A percentile compares a stretch with the other conserved stretches of the same genome.
Conservation (phyloP, 345 rosid genomes). For the Limnanthes douglasii region DNA sequence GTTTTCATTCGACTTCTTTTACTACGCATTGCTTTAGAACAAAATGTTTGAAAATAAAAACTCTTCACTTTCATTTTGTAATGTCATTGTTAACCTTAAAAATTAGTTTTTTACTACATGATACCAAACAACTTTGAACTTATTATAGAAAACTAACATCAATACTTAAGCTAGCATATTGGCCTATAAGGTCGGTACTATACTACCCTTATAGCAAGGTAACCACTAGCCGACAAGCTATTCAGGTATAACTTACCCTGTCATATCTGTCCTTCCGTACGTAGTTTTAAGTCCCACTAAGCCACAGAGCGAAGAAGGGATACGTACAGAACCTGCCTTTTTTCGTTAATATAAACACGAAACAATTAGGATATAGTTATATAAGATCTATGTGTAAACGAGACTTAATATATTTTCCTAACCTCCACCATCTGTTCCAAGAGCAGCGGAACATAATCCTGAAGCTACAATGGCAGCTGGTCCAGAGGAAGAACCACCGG, state of each 20-base stretch:
- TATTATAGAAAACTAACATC: too few relatives aligned
- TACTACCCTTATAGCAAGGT: too few relatives aligned
- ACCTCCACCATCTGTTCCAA: slow-evolving; percentile 98
- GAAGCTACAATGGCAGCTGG: slow-evolving; percentile 88
- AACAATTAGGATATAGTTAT: slow-evolving; percentile 6
- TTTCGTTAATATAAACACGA: slow-evolving; percentile 6
- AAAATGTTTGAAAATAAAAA: too few relatives aligned
- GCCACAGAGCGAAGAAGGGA: slow-evolving; percentile 78
- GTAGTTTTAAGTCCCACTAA: slow-evolving; percentile 81
- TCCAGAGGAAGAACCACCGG: slow-evolving; percentile 95
- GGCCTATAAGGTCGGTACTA: too few relatives aligned
- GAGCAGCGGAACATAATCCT: slow-evolving; percentile 85
- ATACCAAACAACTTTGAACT: too few relatives aligned
- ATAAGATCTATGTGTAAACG: slow-evolving; percentile 2
- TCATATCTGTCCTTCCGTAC: slow-evolving; percentile 59
- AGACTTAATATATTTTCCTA: slow-evolving; percentile 9
- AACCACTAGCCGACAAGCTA: too few relatives aligned
- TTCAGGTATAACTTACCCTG: slow-evolving; percentile 33
- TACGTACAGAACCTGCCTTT: slow-evolving; percentile 68
- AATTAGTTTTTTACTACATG: too few relatives aligned
- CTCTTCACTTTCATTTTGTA: too few relatives aligned
- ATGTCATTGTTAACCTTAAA: too few relatives aligned
- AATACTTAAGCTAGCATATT: too few relatives aligned
- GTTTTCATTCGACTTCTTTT: too few relatives aligned
- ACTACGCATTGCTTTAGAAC: too few relatives aligned